Evolutionary conservation across 116 monocot species (phyloP), one percentile per base, ranked within the genome.

Genomic region (Dioscorea cayenensis): DNA sequence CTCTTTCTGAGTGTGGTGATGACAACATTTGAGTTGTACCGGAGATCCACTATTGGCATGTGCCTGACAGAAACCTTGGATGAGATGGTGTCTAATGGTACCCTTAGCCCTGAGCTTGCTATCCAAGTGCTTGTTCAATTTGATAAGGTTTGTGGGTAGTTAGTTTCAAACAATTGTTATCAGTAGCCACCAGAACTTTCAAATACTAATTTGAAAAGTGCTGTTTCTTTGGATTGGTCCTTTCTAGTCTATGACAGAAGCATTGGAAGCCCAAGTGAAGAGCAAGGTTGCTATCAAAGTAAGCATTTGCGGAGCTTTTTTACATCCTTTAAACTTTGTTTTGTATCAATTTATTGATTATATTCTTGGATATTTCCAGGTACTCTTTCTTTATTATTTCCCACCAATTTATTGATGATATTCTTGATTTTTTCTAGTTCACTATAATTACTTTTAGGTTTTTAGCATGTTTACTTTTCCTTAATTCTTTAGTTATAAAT

Each of bases 281-380:
- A 92, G 92, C 81, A 92, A 92, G 81, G 88, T 92, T 70, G 55
- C 81, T 36, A 75, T 92, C 65, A 92, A 92, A 85, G 92, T 92
- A 69, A 13, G 8, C 4, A 21, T 51, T 29, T 19, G 17, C 17
- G 7, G 10, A 0, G 17, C 16, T 19, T 16, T 19, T 59, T 17
- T 59, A 21, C 59, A 5, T 17, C 59, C 17, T 59, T 1, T 59
- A 59, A 59, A 17, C 59, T 59, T 20, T 17, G 17, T 59, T 5
- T 19, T 59, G 2, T 59, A 59, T 59, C 59, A 21, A 59, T 17
- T 59, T 59, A 21, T 59, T 17, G 59, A 43, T 43, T 6, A 8
- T 43, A 43, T 43, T 6, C 43, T 43, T 43, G 43, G 1, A 0
- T 12, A 6, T 43, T 59, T 21, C 59, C 18, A 59, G 1, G 2